Base-by-base conservation (phyloP, 2,329 filamentous ascomycete species). In the Colletotrichum agaves region DNA sequence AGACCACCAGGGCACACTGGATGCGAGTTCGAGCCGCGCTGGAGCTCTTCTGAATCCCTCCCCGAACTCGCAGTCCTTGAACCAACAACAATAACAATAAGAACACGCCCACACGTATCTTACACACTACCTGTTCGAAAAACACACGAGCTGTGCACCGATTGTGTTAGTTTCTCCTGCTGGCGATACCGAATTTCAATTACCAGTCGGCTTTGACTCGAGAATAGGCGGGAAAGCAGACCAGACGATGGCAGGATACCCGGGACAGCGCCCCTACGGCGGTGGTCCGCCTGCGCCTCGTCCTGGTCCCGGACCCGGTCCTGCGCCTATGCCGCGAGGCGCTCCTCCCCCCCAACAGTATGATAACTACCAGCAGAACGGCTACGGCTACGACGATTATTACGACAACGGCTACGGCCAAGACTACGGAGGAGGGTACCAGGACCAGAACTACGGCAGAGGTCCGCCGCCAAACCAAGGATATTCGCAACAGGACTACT, bases 191-290 rank as follows among this genome's bases (percentile, higher is more conserved):
- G 44, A 27, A 21, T 3, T 49, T 17, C 12, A 19, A 50, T 33
- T 13, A 39, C 44, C 31, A 35, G 49, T 47, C 49, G 41, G 33
- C 43, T 41, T 52, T 46, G 53, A 55, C 39, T 21, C 53, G 52
- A 59, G 31, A 12, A 64, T 52, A 35, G 35, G 59, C 27, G 35
- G 31, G 33, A 21, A 37, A 37, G 37, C 17, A 57, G 33, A 63
- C 12, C 50, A 63, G 60, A 67, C 64, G 46, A 67, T 67, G 64
- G 61, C 61, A 58, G 64, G 64, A 59, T 85, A 84, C 67, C 78
- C 79, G 63, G 78, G 73, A 59, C 81, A 84, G 72, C 82, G 82
- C 64, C 80, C 81, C n/a, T 85, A 86, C 72, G 80, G 78, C 69
- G 83, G 83, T 41, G 62, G 62, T n/a, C 80, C 79, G 35, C 82